These are phyloP conservation scores for Neurospora sp. DNA, from an alignment of 495 filamentous ascomycete species.

Conservation along the genomic window DNA sequence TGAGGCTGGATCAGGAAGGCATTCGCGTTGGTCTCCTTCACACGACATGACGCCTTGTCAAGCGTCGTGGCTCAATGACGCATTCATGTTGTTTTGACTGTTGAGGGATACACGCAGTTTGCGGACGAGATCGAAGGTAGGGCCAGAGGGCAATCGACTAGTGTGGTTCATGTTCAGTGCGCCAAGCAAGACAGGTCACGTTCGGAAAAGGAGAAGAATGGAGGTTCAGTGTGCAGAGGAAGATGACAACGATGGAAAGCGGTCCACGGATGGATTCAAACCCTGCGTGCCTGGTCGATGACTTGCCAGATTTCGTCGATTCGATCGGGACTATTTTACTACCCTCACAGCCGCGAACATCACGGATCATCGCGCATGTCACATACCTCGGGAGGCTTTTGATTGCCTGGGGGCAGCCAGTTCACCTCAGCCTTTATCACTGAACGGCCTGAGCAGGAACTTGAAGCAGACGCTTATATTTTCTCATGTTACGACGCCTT, in stretches of 20 bases:
- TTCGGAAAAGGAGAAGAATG: rapidly evolving
- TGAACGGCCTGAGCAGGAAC: background rate
- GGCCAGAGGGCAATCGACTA: background rate
- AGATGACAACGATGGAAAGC: background rate
- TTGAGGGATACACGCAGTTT: background rate
- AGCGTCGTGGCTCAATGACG: background rate
- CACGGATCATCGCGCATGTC: background rate
- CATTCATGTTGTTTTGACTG: background rate
- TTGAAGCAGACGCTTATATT: too few species aligned
- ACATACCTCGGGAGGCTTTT: background rate
- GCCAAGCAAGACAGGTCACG: background rate
- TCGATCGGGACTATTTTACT: background rate
- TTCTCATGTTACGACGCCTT: background rate
- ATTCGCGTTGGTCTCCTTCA: background rate
- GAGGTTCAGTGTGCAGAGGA: background rate
- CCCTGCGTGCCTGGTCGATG: background rate
- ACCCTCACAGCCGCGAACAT: background rate
- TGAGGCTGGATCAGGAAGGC: background rate
- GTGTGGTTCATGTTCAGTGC: background rate
- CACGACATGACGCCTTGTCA: background rate
- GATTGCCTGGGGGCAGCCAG: background rate
- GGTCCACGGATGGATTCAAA: background rate
- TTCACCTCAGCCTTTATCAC: background rate
- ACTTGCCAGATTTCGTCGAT: background rate
- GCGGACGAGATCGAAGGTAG: background rate